Conservation (phyloP, 2,329 filamentous ascomycete species). For the Penicillium rolfsii region DNA sequence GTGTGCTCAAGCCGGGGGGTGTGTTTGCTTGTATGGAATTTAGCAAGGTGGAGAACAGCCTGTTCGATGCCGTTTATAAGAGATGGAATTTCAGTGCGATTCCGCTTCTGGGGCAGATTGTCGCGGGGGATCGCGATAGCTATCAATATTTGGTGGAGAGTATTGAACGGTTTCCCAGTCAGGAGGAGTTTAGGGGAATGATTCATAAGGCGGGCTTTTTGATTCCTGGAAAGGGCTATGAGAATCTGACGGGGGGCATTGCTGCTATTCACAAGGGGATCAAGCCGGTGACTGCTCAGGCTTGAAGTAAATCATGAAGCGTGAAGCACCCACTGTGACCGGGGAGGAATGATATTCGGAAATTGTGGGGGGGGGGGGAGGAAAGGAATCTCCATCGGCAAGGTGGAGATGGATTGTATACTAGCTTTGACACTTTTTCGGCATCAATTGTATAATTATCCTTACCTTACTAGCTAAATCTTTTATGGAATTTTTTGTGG, state of each 20-base stretch:
- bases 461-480: slow-evolving; percentile 9
- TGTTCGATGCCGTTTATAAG: slow-evolving; percentile 88
- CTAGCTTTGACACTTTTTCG: slow-evolving; percentile 19
- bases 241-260: slow-evolving; percentile 89
- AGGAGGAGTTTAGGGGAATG: slow-evolving; percentile 74
- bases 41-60: slow-evolving; percentile 74
- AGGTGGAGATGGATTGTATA: slow-evolving; percentile 18
- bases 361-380: background rate
- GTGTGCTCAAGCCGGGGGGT: slow-evolving; percentile 90
- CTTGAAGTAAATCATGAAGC: background rate
- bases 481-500: background rate
- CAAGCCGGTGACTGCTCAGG: slow-evolving; percentile 61
- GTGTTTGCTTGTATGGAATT: slow-evolving; percentile 98
- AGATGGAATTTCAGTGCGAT: slow-evolving; percentile 95
- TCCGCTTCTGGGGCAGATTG: slow-evolving; percentile 90
- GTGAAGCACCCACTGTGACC: background rate
- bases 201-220: slow-evolving; percentile 73
- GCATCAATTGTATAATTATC: slow-evolving; percentile 19
- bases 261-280: slow-evolving; percentile 96
- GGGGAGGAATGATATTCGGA: background rate
- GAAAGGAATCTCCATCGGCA: background rate
- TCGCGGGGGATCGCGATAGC: slow-evolving; percentile 90
- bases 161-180: slow-evolving; percentile 88
- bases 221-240: slow-evolving; percentile 79
- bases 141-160: slow-evolving; percentile 99